phyloP scores from a whole-genome alignment of 108 stramenopile species.

The Discostella stelligeroides region DNA sequence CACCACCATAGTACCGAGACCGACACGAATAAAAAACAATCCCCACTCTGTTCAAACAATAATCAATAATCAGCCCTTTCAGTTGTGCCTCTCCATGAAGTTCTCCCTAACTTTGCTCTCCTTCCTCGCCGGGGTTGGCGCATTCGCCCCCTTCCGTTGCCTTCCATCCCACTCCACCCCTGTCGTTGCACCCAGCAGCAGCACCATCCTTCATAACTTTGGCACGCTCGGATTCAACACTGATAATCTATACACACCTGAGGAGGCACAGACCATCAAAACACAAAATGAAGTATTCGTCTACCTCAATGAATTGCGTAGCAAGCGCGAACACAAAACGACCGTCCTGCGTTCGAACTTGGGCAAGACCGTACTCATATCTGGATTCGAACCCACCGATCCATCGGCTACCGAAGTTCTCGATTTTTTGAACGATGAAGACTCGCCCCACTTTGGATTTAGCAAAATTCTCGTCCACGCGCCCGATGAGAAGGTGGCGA shows the following conservation, averaged over 20 bases:
- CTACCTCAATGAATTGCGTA: slow-evolving; percentile 22
- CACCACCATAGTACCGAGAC: no score
- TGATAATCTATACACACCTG: slow-evolving; percentile 23
- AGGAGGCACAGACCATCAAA: slow-evolving; percentile 17
- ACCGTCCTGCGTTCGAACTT: slow-evolving; percentile 29
- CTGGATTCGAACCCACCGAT: slow-evolving; percentile 51
- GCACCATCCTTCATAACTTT: slow-evolving; percentile 27
- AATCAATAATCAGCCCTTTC: no score
- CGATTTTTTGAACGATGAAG: slow-evolving; percentile 86
- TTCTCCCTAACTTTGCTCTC: slow-evolving; percentile 24
- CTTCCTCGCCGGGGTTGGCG: slow-evolving; percentile 24
- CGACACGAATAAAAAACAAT: no score
- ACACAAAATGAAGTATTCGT: slow-evolving; percentile 13
- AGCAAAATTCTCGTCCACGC: slow-evolving; percentile 84
- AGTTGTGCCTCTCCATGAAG: slow-evolving; percentile 18
- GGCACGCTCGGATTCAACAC: slow-evolving; percentile 46
- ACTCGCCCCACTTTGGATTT: slow-evolving; percentile 60
- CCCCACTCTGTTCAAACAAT: no score
- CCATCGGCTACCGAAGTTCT: slow-evolving; percentile 69
- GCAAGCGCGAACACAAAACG: not conserved
- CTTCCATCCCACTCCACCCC: slow-evolving; percentile 6
- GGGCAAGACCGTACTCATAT: slow-evolving; percentile 35
- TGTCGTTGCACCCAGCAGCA: not conserved
- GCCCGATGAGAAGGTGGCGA: slow-evolving; percentile 68
- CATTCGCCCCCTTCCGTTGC: slow-evolving; percentile 30